Evolutionary conservation across 495 filamentous ascomycete genomes (phyloP).

Genomic region (Penicillium canariense): DNA sequence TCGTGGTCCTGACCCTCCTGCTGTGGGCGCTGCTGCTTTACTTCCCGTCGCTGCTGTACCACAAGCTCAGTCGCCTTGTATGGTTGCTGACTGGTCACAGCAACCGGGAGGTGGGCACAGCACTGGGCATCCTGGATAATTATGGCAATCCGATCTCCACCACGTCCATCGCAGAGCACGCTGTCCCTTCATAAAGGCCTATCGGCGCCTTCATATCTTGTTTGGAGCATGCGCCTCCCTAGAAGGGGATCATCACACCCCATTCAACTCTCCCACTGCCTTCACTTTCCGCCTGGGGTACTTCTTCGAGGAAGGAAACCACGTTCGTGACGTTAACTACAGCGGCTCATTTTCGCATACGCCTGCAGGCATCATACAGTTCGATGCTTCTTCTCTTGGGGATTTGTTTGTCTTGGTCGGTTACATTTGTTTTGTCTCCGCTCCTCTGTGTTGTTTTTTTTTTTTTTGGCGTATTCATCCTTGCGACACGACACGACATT

Average conservation of each 20-base stretch:
- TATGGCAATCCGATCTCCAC: conserved; percentile 17
- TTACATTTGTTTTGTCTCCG: background rate
- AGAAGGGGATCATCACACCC: background rate
- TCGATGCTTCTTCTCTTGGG: background rate
- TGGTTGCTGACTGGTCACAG: conserved; percentile 46
- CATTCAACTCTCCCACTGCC: background rate
- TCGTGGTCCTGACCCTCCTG: conserved; percentile 34
- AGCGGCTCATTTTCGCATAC: background rate
- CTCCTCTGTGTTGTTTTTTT: background rate
- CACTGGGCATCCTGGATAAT: conserved; percentile 32
- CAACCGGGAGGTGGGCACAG: conserved; percentile 30
- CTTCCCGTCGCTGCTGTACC: conserved; percentile 40
- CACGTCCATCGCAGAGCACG: conserved; percentile 15
- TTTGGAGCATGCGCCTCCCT: background rate
- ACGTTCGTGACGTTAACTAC: background rate
- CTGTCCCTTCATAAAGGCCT: conserved; percentile 9
- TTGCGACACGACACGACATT: conserved; percentile 1
- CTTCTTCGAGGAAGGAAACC: background rate
- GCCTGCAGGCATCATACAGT: background rate
- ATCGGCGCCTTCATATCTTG: background rate
- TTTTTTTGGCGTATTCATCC: conserved; percentile 5
- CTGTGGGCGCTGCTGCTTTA: conserved; percentile 41
- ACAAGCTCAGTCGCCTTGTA: conserved; percentile 34
- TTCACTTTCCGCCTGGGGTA: background rate
- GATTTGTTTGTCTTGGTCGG: background rate